Base-by-base conservation (phyloP, 352 stramenopile genomes). In the Phytophthora ohioensis region DNA sequence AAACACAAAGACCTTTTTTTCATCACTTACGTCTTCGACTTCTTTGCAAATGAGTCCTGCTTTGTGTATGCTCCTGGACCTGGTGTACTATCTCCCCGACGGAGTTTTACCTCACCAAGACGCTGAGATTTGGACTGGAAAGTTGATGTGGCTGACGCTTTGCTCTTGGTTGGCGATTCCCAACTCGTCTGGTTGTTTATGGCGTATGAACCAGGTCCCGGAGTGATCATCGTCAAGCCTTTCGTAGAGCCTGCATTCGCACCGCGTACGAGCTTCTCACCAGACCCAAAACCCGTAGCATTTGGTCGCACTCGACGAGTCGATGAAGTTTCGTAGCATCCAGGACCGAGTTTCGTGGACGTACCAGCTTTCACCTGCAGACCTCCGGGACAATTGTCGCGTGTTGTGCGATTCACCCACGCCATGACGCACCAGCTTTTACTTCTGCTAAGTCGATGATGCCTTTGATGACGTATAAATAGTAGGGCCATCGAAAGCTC, bases 361-460 rank as follows among this genome's bases (percentile, higher is more conserved):
- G 78, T 80, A 0, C 73, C 55, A 5, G 60, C 53, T 3, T 75
- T 74, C 5, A 53, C 31, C 27, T 80, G 71, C 31, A 88, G 70
- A 34, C 71, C 81, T 3, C 77, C 76, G 3, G 70, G 66, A 34
- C 74, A 78, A 53, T 87, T 81, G 13, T 90, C 80, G 7, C 85
- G 82, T 8, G 64, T 85, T 56, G 85, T 91, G 39, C 85, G 85
- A 46, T 88, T 87, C 57, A 91, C 85, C 85, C 85, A 93, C 61
- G 85, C 85, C 85, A 93, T 93, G 7, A 38, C 30, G 30, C 21
- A 53, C 2, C 35, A 42, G 21, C 21, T 30, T 69, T 30, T 27
- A 9, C 32, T 55, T 57, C 41, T 43, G 17, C 6, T 3, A 56
- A 56, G 15, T 30, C 5, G 9, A 7, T 54, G 11, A 5, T 15